Conservation (phyloP, 768 basidiomycete genomes). For the Psilocybe tampanensis region DNA sequence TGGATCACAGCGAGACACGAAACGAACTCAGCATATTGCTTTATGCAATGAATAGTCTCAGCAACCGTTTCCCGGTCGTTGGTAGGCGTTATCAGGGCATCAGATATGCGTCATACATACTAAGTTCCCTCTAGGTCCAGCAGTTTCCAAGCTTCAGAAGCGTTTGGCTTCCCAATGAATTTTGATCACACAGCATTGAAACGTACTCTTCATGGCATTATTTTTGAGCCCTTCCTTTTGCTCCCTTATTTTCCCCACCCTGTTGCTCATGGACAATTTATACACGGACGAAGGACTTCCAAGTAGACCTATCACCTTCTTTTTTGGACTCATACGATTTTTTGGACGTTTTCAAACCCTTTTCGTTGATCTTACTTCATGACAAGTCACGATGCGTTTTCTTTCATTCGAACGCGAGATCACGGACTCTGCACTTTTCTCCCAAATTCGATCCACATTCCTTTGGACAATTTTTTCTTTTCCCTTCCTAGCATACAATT, state of each 20-base stretch:
- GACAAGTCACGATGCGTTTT: slow-evolving; percentile 10
- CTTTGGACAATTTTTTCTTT: slow-evolving; percentile 4
- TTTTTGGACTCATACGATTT: slow-evolving; percentile 20
- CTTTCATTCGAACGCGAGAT: slow-evolving; percentile 23
- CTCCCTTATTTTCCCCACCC: not conserved
- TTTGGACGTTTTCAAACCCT: slow-evolving; percentile 23
- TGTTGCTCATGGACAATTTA: slow-evolving; percentile 18
- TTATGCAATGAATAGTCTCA: slow-evolving; percentile 65
- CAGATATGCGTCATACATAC: not conserved
- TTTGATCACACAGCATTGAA: slow-evolving; percentile 4
- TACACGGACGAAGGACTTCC: slow-evolving; percentile 17
- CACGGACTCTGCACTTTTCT: slow-evolving; percentile 27
- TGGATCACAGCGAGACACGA: slow-evolving; percentile 59
- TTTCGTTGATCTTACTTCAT: not conserved
- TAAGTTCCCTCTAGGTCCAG: slow-evolving; percentile 30
- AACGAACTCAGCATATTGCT: slow-evolving; percentile 62
- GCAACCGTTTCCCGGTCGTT: slow-evolving; percentile 62
- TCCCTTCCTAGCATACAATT: not conserved
- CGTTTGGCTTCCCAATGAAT: slow-evolving; percentile 30
- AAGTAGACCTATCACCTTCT: slow-evolving; percentile 8
- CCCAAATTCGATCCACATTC: slow-evolving; percentile 4
- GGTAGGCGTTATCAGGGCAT: slow-evolving; percentile 28
- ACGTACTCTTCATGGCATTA: not conserved
- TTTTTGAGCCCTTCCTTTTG: not conserved
- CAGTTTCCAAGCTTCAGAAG: slow-evolving; percentile 44